Percentiles rank a stretch among this genome's conserved stretches.
These are phyloP conservation scores for Amphibolis antarctica DNA, from an alignment of 106 monocot species.

Conservation along the genomic window DNA sequence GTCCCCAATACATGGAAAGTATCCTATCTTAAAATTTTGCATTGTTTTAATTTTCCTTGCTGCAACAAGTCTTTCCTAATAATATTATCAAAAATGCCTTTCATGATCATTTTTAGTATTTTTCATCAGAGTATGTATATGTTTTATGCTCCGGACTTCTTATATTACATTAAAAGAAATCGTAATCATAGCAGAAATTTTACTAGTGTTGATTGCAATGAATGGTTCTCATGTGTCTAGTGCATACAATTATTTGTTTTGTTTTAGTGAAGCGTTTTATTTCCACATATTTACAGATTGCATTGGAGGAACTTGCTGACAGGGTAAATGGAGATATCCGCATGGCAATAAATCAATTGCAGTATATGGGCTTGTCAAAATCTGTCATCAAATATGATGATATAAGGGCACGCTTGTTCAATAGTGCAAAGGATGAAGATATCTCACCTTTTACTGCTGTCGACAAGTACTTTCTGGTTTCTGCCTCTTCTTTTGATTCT, in stretches of 20 bases:
- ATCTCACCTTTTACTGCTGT: constrained; percentile 96
- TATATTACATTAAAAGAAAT: no score
- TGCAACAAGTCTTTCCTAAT: no score
- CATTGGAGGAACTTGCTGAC: constrained; percentile 86
- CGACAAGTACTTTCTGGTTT: constrained; percentile 97
- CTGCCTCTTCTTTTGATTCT: constrained; percentile 4
- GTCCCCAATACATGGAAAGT: no score
- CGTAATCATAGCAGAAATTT: no score
- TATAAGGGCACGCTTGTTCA: constrained; percentile 64
- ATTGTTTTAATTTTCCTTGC: no score
- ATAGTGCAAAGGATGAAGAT: constrained; percentile 94
- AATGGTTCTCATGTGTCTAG: neutral
- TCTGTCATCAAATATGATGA: constrained; percentile 88
- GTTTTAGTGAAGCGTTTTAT: no score
- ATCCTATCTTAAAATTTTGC: no score
- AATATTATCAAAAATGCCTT: no score
- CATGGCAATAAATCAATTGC: constrained; percentile 97
- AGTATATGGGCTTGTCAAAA: constrained; percentile 82
- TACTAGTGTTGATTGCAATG: no score
- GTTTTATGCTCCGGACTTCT: no score
- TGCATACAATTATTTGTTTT: neutral
- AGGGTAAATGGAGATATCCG: constrained; percentile 95
- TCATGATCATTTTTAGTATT: no score
- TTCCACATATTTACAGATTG: constrained; percentile 34
- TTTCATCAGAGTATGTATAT: no score